These are phyloP conservation scores for Thalassiosira exigua DNA, from an alignment of 352 stramenopile species.

Conservation along the genomic window DNA sequence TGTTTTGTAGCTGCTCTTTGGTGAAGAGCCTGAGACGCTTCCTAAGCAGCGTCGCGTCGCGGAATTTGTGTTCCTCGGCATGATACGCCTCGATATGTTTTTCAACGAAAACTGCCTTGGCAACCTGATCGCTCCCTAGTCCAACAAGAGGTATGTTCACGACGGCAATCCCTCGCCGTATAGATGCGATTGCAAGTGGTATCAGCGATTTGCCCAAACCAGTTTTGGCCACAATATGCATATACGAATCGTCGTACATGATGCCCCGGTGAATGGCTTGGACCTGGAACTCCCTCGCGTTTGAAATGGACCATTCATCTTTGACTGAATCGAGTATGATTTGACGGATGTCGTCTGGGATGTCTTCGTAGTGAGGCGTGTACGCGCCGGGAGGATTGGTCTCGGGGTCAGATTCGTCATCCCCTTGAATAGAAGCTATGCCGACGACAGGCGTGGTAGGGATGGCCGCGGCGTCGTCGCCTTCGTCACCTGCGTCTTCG, in stretches of 20 bases:
- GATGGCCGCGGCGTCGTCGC: no score
- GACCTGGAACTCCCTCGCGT: background rate
- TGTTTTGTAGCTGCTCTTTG: background rate
- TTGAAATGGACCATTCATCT: background rate
- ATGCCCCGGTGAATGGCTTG: background rate
- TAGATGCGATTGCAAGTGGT: slow-evolving; percentile 1
- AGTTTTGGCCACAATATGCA: slow-evolving; percentile 20
- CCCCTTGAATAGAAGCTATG: no score
- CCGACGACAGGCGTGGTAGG: no score
- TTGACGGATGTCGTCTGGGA: no score
- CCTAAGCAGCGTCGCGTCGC: background rate
- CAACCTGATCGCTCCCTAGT: slow-evolving; percentile 22
- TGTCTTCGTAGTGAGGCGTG: no score
- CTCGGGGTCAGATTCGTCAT: no score
- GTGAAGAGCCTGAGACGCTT: background rate
- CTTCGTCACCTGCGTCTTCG: no score
- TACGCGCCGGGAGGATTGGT: no score
- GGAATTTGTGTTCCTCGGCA: slow-evolving; percentile 21
- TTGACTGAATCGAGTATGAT: background rate
- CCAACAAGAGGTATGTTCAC: slow-evolving; percentile 17
- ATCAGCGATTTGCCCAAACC: slow-evolving; percentile 27
- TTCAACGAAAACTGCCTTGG: background rate
- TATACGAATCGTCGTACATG: background rate
- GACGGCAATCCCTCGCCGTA: slow-evolving; percentile 16
- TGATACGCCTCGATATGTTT: slow-evolving; percentile 27